These are phyloP conservation scores for Paecilomyces variotii DNA, from an alignment of 2,329 filamentous ascomycete species.

Conservation along the genomic window DNA sequence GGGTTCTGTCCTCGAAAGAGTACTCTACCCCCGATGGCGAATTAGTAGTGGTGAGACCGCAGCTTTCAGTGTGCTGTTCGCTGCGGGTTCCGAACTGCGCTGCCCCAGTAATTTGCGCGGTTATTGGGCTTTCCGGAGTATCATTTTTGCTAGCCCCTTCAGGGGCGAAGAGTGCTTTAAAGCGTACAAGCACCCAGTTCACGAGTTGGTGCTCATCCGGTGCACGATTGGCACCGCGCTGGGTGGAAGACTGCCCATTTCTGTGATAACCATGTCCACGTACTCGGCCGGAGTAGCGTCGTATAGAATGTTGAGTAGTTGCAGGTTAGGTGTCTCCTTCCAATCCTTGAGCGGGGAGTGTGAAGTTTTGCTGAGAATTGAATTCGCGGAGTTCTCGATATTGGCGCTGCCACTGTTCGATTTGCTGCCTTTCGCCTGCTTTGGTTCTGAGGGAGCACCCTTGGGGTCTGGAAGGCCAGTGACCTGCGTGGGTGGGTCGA, in stretches of 20 bases:
- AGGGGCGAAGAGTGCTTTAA: not conserved
- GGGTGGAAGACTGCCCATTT: slow-evolving; percentile 78
- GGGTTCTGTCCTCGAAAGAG: not conserved
- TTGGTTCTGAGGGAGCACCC: slow-evolving; percentile 14
- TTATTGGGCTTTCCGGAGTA: not conserved
- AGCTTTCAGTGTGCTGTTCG: not conserved
- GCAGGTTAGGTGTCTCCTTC: slow-evolving; percentile 52
- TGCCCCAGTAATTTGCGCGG: not conserved
- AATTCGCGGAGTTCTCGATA: slow-evolving; percentile 2
- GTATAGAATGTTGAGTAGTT: slow-evolving; percentile 70
- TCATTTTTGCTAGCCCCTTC: not conserved
- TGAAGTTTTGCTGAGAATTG: slow-evolving; percentile 9
- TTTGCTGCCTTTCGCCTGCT: slow-evolving; percentile 8
- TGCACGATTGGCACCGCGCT: slow-evolving; percentile 74
- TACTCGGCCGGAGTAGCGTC: slow-evolving; percentile 85
- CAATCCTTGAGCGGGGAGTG: slow-evolving; percentile 42
- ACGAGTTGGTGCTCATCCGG: slow-evolving; percentile 45
- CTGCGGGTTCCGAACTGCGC: not conserved
- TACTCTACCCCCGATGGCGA: not conserved
- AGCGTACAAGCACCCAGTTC: slow-evolving; percentile 3
- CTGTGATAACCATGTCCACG: slow-evolving; percentile 81
- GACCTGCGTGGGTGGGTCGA: slow-evolving; percentile 20
- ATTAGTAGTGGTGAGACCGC: not conserved
- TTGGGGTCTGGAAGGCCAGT: slow-evolving; percentile 22
- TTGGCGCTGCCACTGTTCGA: slow-evolving; percentile 1